A percentile compares a stretch with the other conserved stretches of the same genome.
phyloP scores from a whole-genome alignment of 179 eudicot species.

The Beta macrorhiza region DNA sequence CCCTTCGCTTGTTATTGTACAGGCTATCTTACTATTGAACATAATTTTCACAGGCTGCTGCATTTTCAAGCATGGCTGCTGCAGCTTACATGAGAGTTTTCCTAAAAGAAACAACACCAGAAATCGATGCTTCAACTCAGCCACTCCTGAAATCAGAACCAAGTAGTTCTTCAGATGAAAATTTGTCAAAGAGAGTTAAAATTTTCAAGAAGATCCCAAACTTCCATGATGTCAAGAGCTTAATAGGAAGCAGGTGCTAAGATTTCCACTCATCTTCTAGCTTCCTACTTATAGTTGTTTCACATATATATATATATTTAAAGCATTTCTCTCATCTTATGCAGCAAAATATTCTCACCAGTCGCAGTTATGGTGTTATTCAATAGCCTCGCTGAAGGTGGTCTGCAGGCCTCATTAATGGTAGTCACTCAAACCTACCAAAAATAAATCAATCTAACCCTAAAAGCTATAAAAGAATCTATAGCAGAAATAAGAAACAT shows the following conservation, averaged over 20 bases:
- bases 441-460: background rate
- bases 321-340: background rate
- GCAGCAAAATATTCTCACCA: conserved; percentile 52
- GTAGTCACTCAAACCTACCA: conserved; percentile 28
- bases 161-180: conserved; percentile 12
- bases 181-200: conserved; percentile 24
- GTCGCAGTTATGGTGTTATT: conserved; percentile 56
- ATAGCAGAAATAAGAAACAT: background rate
- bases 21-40: background rate
- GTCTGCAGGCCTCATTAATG: conserved; percentile 47
- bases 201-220: conserved; percentile 40
- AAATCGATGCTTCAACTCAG: conserved; percentile 15
- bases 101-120: conserved; percentile 37
- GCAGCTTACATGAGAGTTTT: conserved; percentile 30
- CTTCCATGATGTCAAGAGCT: conserved; percentile 30
- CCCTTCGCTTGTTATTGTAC: background rate
- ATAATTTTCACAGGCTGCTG: conserved; percentile 34
- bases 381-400: conserved; percentile 57
- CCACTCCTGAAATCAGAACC: conserved; percentile 35
- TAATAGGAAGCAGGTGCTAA: conserved; percentile 52
- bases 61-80: conserved; percentile 47
- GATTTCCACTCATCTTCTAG: background rate
- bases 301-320: background rate
- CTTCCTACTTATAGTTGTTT: too few relatives aligned
- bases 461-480: background rate